Evolutionary conservation across 148 eudicot genomes (phyloP).

Genomic region (Silene uniflora): DNA sequence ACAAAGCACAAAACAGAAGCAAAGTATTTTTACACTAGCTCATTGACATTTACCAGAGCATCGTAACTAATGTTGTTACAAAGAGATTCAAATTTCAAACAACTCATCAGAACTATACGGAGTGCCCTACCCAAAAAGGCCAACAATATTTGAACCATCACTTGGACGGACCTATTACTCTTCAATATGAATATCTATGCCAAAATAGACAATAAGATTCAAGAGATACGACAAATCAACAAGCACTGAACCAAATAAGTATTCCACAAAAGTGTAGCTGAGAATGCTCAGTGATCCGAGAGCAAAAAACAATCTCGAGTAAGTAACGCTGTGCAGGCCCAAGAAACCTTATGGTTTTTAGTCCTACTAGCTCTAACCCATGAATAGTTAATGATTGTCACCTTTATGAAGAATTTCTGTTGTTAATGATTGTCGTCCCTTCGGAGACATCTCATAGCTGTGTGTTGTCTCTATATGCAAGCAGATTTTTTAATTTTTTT

Average conservation of each 20-base stretch:
- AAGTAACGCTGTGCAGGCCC: no score
- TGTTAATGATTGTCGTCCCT: no score
- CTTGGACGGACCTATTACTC: not conserved
- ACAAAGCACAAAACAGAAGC: conserved; percentile 13
- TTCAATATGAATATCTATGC: not conserved
- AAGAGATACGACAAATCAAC: not conserved
- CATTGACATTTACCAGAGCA: not conserved
- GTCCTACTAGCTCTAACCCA: no score
- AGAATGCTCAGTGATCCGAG: not conserved
- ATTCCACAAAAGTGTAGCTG: not conserved
- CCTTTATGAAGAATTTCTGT: no score
- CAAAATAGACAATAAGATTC: not conserved
- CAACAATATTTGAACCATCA: not conserved
- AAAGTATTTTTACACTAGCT: not conserved
- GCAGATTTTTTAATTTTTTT: no score
- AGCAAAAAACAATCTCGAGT: not conserved
- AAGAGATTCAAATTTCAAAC: not conserved
- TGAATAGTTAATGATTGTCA: no score
- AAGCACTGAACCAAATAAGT: not conserved
- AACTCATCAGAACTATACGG: not conserved
- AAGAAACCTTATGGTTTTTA: no score
- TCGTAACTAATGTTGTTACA: not conserved
- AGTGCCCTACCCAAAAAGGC: not conserved
- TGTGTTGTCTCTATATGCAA: no score
- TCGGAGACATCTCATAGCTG: no score